Conservation (phyloP, 2,329 filamentous ascomycete genomes). For the Microdochium trichocladiopsis region DNA sequence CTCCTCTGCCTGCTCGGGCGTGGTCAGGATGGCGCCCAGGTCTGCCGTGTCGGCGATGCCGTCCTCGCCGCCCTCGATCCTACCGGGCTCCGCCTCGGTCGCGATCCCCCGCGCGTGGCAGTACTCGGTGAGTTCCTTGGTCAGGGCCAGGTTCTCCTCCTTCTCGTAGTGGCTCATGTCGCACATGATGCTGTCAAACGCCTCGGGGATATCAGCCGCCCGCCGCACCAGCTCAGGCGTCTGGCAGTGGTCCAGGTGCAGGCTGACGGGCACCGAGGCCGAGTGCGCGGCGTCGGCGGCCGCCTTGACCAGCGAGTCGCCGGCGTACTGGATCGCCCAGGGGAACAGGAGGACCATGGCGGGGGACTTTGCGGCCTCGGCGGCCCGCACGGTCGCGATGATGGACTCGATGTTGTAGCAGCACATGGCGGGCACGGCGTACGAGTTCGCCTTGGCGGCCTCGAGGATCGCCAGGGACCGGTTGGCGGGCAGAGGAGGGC, state of each 20-base stretch:
- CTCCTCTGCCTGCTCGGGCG: slow-evolving; percentile 54
- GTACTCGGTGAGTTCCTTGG: slow-evolving; percentile 53
- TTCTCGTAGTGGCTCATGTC: slow-evolving; percentile 71
- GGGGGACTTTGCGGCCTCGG: slow-evolving; percentile 59
- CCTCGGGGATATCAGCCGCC: slow-evolving; percentile 49
- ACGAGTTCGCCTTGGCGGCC: slow-evolving; percentile 45
- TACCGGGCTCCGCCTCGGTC: slow-evolving; percentile 64
- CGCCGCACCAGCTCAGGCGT: slow-evolving; percentile 53
- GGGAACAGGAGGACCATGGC: slow-evolving; percentile 69
- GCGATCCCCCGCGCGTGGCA: slow-evolving; percentile 60
- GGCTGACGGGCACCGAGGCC: slow-evolving; percentile 50
- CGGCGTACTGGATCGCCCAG: slow-evolving; percentile 64
- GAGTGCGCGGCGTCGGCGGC: slow-evolving; percentile 48
- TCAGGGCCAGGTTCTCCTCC: slow-evolving; percentile 60
- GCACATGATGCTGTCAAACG: slow-evolving; percentile 68
- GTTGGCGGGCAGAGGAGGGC: slow-evolving; percentile 34
- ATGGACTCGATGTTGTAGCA: slow-evolving; percentile 65
- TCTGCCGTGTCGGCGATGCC: slow-evolving; percentile 50
- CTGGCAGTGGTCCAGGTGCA: slow-evolving; percentile 63
- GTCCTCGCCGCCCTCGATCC: slow-evolving; percentile 62
- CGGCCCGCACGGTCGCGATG: slow-evolving; percentile 60
- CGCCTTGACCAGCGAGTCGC: slow-evolving; percentile 44
- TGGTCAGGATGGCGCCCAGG: slow-evolving; percentile 44
- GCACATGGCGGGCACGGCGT: slow-evolving; percentile 56
- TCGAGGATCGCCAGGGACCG: slow-evolving; percentile 49